Evolutionary conservation across 495 filamentous ascomycete genomes (phyloP).

Genomic region (Podospora bellae-mahoneyi): DNA sequence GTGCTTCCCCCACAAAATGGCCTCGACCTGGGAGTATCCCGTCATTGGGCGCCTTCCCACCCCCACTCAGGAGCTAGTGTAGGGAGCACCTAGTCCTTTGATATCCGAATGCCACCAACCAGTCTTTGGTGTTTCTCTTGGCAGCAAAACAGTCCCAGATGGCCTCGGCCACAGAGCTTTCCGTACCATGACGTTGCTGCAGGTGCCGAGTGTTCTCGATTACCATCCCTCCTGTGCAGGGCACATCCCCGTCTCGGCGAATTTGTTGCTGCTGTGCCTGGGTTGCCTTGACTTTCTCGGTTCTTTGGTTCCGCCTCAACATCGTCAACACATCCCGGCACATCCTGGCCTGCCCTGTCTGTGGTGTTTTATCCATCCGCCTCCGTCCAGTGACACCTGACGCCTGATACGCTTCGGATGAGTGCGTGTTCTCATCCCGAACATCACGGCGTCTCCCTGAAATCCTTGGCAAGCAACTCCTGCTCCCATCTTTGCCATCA

Average conservation of each 20-base stretch:
- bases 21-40: slow-evolving; percentile 16
- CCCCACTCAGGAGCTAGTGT: background rate
- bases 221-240: slow-evolving; percentile 10
- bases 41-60: slow-evolving; percentile 14
- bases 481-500: slow-evolving; percentile 35
- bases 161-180: slow-evolving; percentile 33
- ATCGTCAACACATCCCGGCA: slow-evolving; percentile 17
- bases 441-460: slow-evolving; percentile 33
- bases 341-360: slow-evolving; percentile 19
- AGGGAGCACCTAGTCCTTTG: background rate
- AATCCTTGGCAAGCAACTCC: slow-evolving; percentile 41
- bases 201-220: slow-evolving; percentile 21
- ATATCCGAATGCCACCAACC: slow-evolving; percentile 5
- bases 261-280: background rate
- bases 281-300: slow-evolving; percentile 1
- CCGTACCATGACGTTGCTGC: slow-evolving; percentile 37
- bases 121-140: slow-evolving; percentile 23
- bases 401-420: slow-evolving; percentile 49
- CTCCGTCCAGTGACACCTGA: slow-evolving; percentile 36
- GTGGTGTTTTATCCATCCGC: slow-evolving; percentile 43
- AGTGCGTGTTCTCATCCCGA: slow-evolving; percentile 41
- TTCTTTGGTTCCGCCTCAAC: slow-evolving; percentile 11
- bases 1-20: background rate
- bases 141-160: slow-evolving; percentile 12
- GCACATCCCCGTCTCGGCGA: slow-evolving; percentile 14